A percentile compares a stretch with the other conserved stretches of the same genome.
phyloP scores from a whole-genome alignment of 108 stramenopile species.

The Aureococcus anophagefferens region DNA sequence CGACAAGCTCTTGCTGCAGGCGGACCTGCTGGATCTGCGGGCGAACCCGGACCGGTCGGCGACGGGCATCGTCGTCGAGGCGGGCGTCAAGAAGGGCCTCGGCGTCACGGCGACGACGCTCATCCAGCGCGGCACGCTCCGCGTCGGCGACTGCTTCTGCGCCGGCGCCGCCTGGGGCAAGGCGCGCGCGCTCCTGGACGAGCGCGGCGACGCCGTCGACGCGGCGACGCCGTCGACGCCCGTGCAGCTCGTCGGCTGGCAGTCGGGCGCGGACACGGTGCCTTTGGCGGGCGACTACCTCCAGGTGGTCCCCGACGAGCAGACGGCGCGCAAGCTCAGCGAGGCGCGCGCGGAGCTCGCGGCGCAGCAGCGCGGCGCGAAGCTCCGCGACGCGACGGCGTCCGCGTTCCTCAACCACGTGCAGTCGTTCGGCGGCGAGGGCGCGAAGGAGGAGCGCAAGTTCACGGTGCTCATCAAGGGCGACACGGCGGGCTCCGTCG shows the following conservation, averaged over 20 bases:
- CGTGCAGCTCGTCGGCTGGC: conserved; percentile 62
- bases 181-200: conserved; percentile 66
- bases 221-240: conserved; percentile 82
- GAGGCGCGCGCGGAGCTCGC: conserved; percentile 22
- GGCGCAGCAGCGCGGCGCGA: neutral
- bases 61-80: conserved; percentile 88
- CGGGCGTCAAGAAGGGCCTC: conserved; percentile 73
- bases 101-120: conserved; percentile 86
- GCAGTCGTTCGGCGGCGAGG: conserved; percentile 10
- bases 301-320: conserved; percentile 28
- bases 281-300: conserved; percentile 81
- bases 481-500: conserved; percentile 84
- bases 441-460: conserved; percentile 60
- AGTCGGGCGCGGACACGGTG: conserved; percentile 46
- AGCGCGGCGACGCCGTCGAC: conserved; percentile 65
- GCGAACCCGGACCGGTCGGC: conserved; percentile 76
- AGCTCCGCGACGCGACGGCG: neutral
- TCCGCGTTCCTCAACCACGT: conserved; percentile 47
- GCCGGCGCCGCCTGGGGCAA: conserved; percentile 79
- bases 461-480: conserved; percentile 87
- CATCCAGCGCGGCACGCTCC: conserved; percentile 87
- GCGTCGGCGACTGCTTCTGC: conserved; percentile 80
- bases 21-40: conserved; percentile 80
- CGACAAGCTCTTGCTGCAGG: conserved; percentile 85
- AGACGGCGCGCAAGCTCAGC: conserved; percentile 19